phyloP scores from a whole-genome alignment of 148 eudicot species.

The Gaultheria prostrata region DNA sequence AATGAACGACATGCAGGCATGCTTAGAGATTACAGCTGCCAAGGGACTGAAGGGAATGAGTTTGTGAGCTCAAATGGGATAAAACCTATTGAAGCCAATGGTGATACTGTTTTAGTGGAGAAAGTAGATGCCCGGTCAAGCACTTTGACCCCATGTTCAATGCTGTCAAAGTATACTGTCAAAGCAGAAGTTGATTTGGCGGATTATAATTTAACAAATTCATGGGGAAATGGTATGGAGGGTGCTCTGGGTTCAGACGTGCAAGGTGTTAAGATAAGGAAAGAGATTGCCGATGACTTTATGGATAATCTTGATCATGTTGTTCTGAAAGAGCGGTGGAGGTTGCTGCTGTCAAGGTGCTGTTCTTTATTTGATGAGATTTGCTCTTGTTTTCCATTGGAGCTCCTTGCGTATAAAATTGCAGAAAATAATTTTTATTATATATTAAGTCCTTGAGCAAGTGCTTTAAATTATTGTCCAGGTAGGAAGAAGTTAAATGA shows the following conservation, averaged over 20 bases:
- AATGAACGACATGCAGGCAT: slow-evolving; percentile 25
- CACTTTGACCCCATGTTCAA: slow-evolving; percentile 13
- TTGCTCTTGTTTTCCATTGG: slow-evolving; percentile 7
- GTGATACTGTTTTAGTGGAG: slow-evolving; percentile 20
- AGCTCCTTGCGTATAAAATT: background rate
- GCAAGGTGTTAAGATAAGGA: slow-evolving; percentile 26
- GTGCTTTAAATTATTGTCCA: background rate
- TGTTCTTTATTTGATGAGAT: slow-evolving; percentile 2
- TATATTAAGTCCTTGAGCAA: background rate
- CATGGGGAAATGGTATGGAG: slow-evolving; percentile 15
- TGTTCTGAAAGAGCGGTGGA: slow-evolving; percentile 49
- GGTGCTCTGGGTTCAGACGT: slow-evolving; percentile 18
- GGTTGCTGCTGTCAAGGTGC: slow-evolving; percentile 66
- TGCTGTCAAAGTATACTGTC: slow-evolving; percentile 20
- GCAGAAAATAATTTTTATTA: background rate
- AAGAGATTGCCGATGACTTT: slow-evolving; percentile 34
- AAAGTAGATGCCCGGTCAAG: slow-evolving; percentile 16
- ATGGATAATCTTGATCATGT: slow-evolving; percentile 59
- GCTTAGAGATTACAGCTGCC: slow-evolving; percentile 18
- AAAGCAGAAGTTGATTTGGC: slow-evolving; percentile 20
- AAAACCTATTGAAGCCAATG: slow-evolving; percentile 15
- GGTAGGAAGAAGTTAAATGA: slow-evolving; percentile 4
- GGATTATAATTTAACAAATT: slow-evolving; percentile 12
- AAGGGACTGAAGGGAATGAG: slow-evolving; percentile 16
- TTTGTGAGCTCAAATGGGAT: slow-evolving; percentile 15